phyloP scores from a whole-genome alignment of 176 grass and related monocot species.

The Aegilops longissima region DNA sequence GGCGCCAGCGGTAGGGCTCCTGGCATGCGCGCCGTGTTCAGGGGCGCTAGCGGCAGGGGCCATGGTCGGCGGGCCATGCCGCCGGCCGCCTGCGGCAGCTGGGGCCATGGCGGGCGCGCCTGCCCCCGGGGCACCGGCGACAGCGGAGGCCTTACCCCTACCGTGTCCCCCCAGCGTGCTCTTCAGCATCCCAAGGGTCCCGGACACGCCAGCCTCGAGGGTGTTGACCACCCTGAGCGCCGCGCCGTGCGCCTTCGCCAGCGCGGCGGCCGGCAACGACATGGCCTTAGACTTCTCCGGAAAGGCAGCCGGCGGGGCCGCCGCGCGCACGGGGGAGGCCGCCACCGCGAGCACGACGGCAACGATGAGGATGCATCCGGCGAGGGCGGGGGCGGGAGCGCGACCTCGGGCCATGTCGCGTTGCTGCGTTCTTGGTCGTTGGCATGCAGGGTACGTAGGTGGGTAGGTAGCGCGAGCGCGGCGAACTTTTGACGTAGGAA shows the following conservation, averaged over 20 bases:
- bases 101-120: background rate
- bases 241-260: background rate
- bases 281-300: slow-evolving; percentile 8
- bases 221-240: background rate
- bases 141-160: background rate
- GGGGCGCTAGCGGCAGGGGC: background rate
- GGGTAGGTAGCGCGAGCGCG: background rate
- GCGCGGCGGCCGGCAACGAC: background rate
- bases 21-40: background rate
- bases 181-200: background rate
- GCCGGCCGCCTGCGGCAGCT: background rate
- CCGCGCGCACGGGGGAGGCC: background rate
- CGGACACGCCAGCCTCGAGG: background rate
- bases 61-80: background rate
- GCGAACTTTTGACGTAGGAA: background rate
- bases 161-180: background rate
- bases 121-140: background rate
- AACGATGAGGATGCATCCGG: slow-evolving; percentile 14
- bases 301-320: slow-evolving; percentile 12
- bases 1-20: background rate
- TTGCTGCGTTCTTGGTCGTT: background rate
- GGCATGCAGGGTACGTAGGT: background rate
- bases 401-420: slow-evolving; percentile 27
- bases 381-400: background rate
- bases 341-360: slow-evolving; percentile 10